A percentile compares a stretch with the other conserved stretches of the same genome.
These are phyloP conservation scores for Penicillium waksmanii DNA, from an alignment of 495 filamentous ascomycete genomes.

Conservation along the genomic window DNA sequence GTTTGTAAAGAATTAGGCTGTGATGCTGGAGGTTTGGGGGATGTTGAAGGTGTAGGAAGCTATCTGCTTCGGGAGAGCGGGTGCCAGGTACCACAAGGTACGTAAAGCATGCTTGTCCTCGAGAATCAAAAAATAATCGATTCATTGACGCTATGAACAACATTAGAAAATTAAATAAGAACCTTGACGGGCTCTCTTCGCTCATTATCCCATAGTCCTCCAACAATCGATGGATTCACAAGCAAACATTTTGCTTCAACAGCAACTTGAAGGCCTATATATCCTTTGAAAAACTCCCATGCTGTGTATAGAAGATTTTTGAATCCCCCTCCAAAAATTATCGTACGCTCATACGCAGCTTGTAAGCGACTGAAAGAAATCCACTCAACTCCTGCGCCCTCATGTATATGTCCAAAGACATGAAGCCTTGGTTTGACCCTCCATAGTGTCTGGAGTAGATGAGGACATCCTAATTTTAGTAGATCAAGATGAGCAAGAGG, in stretches of 20 bases:
- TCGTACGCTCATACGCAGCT: slow-evolving; percentile 24
- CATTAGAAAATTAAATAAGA: neutral
- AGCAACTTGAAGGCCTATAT: neutral
- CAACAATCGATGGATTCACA: slow-evolving; percentile 30
- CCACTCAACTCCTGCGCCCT: slow-evolving; percentile 52
- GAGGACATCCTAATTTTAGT: slow-evolving; percentile 59
- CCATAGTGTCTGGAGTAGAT: slow-evolving; percentile 67
- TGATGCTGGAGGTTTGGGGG: no score
- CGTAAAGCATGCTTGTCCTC: no score
- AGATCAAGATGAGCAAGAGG: slow-evolving; percentile 66
- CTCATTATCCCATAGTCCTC: slow-evolving; percentile 30
- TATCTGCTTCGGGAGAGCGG: no score
- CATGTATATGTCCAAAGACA: slow-evolving; percentile 80
- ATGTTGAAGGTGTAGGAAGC: no score
- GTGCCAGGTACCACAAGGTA: no score
- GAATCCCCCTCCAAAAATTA: slow-evolving; percentile 21
- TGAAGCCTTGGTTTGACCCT: slow-evolving; percentile 67
- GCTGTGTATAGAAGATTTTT: slow-evolving; percentile 23
- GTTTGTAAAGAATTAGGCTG: no score
- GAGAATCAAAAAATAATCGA: no score
- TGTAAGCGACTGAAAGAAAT: slow-evolving; percentile 28
- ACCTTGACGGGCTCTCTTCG: slow-evolving; percentile 12
- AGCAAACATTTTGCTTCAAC: slow-evolving; percentile 31
- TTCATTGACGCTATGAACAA: no score
- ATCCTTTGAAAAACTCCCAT: slow-evolving; percentile 17